A percentile compares a stretch with the other conserved stretches of the same genome.
Conservation (phyloP, 257 asterid genomes). For the Solanum paucissectum region DNA sequence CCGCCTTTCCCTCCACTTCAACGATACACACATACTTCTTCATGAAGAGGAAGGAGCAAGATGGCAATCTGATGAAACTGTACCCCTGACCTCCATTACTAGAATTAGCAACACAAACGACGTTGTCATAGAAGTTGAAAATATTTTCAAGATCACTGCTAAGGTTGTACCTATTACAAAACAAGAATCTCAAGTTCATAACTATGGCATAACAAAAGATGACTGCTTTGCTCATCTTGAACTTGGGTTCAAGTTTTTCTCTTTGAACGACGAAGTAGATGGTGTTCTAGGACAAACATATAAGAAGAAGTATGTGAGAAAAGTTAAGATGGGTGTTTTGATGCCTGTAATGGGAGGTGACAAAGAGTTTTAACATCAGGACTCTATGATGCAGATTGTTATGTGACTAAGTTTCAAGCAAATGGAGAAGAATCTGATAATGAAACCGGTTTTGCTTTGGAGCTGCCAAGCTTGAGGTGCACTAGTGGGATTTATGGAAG, state of each 20-base stretch:
- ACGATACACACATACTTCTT: neutral
- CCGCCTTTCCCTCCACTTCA: neutral
- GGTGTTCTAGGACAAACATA: slow-evolving; percentile 16
- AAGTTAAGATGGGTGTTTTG: slow-evolving; percentile 6
- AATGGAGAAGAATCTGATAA: neutral
- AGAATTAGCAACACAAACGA: slow-evolving; percentile 1
- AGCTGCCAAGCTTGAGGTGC: slow-evolving; percentile 9
- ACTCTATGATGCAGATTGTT: slow-evolving; percentile 1
- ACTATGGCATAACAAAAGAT: slow-evolving; percentile 2
- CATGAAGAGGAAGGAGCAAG: neutral
- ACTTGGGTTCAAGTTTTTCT: slow-evolving; percentile 9
- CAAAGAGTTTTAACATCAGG: neutral
- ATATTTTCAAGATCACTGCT: slow-evolving; percentile 1
- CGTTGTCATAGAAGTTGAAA: slow-evolving; percentile 1
- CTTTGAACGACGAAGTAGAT: neutral
- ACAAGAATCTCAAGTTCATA: slow-evolving; percentile 10
- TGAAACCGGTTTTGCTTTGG: neutral
- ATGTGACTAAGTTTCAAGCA: neutral
- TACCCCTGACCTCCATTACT: neutral
- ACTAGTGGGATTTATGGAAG: neutral
- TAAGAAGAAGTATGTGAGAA: slow-evolving; percentile 1
- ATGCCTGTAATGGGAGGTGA: slow-evolving; percentile 12
- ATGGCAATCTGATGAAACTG: slow-evolving; percentile 3
- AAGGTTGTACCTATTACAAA: slow-evolving; percentile 10
- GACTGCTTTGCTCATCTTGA: slow-evolving; percentile 19